phyloP scores from a whole-genome alignment of 2,329 filamentous ascomycete species.

The Furcasterigmium sp. region DNA sequence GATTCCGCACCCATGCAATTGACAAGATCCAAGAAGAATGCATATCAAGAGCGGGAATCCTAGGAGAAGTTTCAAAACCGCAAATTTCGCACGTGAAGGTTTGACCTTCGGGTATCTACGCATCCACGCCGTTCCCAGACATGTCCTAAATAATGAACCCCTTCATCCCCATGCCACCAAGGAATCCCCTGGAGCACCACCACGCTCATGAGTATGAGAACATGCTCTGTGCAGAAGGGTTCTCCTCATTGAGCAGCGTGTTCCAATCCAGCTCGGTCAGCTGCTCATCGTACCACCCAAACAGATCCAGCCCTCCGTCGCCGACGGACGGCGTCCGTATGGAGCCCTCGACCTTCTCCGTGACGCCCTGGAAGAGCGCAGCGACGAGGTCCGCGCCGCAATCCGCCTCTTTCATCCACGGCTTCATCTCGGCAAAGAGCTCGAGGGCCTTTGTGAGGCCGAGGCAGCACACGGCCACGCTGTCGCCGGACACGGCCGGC shows the following conservation, averaged over 20 bases:
- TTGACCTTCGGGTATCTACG: too few relatives aligned
- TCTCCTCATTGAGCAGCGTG: constrained; percentile 17
- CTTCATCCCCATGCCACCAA: too few relatives aligned
- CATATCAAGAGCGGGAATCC: too few relatives aligned
- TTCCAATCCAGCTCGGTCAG: constrained; percentile 20
- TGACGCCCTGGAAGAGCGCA: constrained; percentile 19
- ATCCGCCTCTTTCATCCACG: constrained; percentile 20
- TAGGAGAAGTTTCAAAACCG: too few relatives aligned
- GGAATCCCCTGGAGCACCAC: too few relatives aligned
- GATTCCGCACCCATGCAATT: too few relatives aligned
- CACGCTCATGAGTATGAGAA: background rate
- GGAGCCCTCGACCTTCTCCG: constrained; percentile 12
- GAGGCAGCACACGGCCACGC: constrained; percentile 14
- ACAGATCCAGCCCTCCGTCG: constrained; percentile 17
- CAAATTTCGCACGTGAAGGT: too few relatives aligned
- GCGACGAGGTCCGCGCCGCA: constrained; percentile 19
- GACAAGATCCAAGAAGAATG: too few relatives aligned
- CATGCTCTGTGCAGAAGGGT: background rate
- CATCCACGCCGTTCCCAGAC: too few relatives aligned
- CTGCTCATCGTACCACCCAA: constrained; percentile 21
- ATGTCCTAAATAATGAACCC: too few relatives aligned
- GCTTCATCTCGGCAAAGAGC: constrained; percentile 20
- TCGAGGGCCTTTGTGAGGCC: constrained; percentile 18
- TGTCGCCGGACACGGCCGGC: background rate
- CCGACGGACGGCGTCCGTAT: constrained; percentile 16